Conservation (phyloP, 306 rosid species). For the Albizia julibrissin region DNA sequence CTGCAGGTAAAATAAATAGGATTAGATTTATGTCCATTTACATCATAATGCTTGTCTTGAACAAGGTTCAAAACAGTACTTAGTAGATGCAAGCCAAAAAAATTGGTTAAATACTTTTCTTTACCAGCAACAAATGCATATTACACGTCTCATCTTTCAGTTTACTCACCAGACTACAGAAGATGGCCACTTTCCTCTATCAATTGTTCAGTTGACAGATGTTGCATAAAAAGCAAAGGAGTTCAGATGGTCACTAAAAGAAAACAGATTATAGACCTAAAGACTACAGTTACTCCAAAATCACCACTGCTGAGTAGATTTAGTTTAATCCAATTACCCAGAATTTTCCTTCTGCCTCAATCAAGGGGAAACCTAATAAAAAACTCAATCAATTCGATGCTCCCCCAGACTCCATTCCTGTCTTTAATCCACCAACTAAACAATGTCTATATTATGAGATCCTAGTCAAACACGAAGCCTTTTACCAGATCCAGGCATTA, state of each 20-base stretch:
- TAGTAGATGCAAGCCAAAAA: constrained; percentile 14
- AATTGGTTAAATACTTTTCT: neutral
- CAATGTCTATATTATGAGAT: neutral
- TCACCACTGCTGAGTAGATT: neutral
- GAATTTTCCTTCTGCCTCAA: neutral
- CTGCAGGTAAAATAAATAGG: constrained; percentile 51
- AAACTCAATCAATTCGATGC: constrained; percentile 10
- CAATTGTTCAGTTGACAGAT: neutral
- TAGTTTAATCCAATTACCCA: neutral
- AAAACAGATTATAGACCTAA: neutral
- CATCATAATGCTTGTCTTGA: constrained; percentile 14
- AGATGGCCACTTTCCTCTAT: constrained; percentile 8
- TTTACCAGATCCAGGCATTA: neutral
- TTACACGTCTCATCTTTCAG: constrained; percentile 5
- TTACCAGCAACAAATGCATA: constrained; percentile 16
- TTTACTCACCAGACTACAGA: constrained; percentile 10
- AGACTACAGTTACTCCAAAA: neutral
- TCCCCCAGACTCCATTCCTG: constrained; percentile 12
- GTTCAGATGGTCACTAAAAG: neutral
- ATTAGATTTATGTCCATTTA: constrained; percentile 28
- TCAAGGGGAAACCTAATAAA: neutral
- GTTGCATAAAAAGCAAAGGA: neutral
- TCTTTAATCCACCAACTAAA: constrained; percentile 7
- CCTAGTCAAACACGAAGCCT: constrained; percentile 12
- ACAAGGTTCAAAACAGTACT: constrained; percentile 25